Percentiles rank a stretch among this genome's conserved stretches.
Evolutionary conservation across 139 green algal genomes (phyloP).

Genomic region (Chlorokybus atmophyticus): DNA sequence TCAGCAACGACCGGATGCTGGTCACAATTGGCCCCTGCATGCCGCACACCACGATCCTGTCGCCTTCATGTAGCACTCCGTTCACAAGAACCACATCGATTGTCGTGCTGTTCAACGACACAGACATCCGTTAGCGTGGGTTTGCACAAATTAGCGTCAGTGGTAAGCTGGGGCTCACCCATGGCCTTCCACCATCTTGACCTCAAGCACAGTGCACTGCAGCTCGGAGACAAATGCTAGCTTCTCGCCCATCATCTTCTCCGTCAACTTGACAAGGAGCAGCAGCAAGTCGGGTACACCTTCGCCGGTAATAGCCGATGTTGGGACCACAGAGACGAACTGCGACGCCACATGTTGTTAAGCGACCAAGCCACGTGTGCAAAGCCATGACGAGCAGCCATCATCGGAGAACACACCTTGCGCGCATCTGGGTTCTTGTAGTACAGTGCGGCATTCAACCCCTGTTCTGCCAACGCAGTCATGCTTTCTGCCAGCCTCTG

Average conservation of each 20-base stretch:
- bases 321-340: slow-evolving; percentile 92
- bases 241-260: slow-evolving; percentile 56
- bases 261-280: slow-evolving; percentile 87
- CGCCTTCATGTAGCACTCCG: slow-evolving; percentile 62
- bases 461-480: slow-evolving; percentile 41
- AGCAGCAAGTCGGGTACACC: slow-evolving; percentile 76
- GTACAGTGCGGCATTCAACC: slow-evolving; percentile 92
- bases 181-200: slow-evolving; percentile 96
- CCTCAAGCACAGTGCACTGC: slow-evolving; percentile 54
- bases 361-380: too few relatives aligned
- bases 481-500: slow-evolving; percentile 29
- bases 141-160: too few relatives aligned
- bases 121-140: too few relatives aligned
- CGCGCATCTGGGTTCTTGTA: slow-evolving; percentile 84
- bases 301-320: slow-evolving; percentile 73
- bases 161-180: too few relatives aligned
- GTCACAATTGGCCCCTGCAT: slow-evolving; percentile 77
- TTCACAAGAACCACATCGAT: slow-evolving; percentile 97
- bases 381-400: too few relatives aligned
- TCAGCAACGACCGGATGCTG: slow-evolving; percentile 85
- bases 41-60: slow-evolving; percentile 89
- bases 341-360: too few relatives aligned
- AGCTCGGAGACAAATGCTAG: slow-evolving; percentile 80
- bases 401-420: too few relatives aligned
- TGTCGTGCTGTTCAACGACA: too few relatives aligned